Percentiles rank a stretch among this genome's conserved stretches.
phyloP scores from a whole-genome alignment of 208 protist species.

The Tetramitus jugosus region DNA sequence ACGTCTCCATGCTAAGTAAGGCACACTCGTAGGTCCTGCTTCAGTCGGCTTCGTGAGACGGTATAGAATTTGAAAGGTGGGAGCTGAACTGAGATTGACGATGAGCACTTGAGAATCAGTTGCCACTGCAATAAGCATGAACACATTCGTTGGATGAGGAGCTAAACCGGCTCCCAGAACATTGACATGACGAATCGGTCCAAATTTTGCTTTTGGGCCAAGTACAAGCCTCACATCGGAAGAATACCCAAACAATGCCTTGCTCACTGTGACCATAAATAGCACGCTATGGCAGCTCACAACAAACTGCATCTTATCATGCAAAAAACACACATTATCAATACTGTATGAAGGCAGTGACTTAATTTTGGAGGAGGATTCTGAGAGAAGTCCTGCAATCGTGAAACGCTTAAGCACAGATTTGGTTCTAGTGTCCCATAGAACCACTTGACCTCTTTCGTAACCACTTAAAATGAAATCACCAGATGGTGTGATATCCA shows the following conservation, averaged over 20 bases:
- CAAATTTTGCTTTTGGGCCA: background rate
- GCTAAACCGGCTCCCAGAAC: too few species aligned
- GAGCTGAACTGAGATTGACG: background rate
- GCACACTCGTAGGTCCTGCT: background rate
- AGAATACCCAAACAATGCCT: background rate
- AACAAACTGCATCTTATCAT: background rate
- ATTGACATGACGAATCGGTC: background rate
- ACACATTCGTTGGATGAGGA: constrained; percentile 1
- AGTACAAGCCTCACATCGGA: background rate
- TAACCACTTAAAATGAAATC: background rate
- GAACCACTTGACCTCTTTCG: background rate
- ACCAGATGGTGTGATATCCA: constrained; percentile 15
- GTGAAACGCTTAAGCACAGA: too few species aligned
- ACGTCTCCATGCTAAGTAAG: background rate
- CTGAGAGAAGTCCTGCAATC: too few species aligned
- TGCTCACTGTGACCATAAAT: background rate
- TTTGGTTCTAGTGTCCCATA: constrained; percentile 8
- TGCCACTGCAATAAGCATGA: background rate
- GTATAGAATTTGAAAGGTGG: background rate
- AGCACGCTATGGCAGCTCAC: background rate
- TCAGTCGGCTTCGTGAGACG: background rate
- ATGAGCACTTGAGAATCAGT: background rate
- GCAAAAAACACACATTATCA: constrained; percentile 1
- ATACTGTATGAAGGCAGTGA: too few species aligned
- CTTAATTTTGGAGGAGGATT: too few species aligned